Evolutionary conservation across 2,329 filamentous ascomycete species (phyloP), one percentile per base, ranked within the genome.

Genomic region (Achaetomium macrosporum): DNA sequence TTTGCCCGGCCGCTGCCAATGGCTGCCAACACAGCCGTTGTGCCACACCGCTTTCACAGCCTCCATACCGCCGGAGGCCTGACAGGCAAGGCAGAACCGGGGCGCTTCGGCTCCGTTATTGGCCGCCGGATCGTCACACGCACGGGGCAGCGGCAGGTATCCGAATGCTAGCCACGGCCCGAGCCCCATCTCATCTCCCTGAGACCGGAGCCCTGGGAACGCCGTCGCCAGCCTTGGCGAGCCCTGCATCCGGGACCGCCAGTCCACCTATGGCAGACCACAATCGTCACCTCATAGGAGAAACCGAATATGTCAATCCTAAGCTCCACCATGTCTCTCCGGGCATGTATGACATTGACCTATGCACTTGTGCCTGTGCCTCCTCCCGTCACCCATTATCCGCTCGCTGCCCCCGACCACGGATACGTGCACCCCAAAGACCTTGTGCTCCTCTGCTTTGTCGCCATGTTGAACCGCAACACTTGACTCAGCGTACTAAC

Each of bases 111-210:
- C 46, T 16, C 54, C 35, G 51, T 54, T 50, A 58, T 55, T 50
- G 51, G 54, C 33, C 40, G 39, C 30, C 17, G 30, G 35, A 17
- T 5, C 29, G 42, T 47, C 33, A 15, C 29, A 53, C 50, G 31
- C 35, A 40, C 42, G 19, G 43, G 41, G 45, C 39, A 49, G 47
- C 47, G 17, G 50, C 57, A 56, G 54, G 49, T 55, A 58, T 41
- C 57, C 54, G 51, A 30, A 19, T 31, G 40, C 29, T 42, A 49
- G 51, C 50, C 29, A 48, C 52, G 55, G 52, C 39, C 52, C 47
- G 52, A 44, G 31, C 46, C 25, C 50, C 50, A 39, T 47, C 29
- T 50, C 40, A 48, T 48, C 40, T 50, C 46, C 53, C 47, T 57
- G 33, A 55, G 46, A 42, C 55, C 47, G 52, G 43, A 44, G 44